These are phyloP conservation scores for Limnomonas spitsbergensis DNA, from an alignment of 139 green algal species.

Conservation along the genomic window DNA sequence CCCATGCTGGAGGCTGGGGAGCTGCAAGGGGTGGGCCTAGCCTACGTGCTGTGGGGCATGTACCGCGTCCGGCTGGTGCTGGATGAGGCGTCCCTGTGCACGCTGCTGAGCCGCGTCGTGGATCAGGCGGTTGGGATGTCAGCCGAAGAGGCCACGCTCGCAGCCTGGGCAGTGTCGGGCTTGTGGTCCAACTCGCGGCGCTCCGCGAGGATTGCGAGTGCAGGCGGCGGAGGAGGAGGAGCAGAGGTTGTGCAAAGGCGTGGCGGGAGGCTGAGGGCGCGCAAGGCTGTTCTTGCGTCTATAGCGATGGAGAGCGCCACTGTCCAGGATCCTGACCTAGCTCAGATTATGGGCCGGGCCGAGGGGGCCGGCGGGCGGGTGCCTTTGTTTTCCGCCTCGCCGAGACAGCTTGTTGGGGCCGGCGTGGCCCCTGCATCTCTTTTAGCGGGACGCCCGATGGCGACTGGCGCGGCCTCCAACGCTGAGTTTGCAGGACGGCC, in stretches of 20 bases:
- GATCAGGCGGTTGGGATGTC: background rate
- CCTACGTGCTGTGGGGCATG: background rate
- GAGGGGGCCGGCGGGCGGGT: too few species aligned
- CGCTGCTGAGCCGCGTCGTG: background rate
- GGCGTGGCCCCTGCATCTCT: too few species aligned
- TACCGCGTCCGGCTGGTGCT: background rate
- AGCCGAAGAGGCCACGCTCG: background rate
- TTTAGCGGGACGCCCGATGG: too few species aligned
- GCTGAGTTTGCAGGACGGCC: too few species aligned
- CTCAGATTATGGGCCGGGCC: too few species aligned
- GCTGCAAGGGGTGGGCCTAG: background rate
- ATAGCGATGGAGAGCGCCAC: too few species aligned
- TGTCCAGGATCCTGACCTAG: too few species aligned
- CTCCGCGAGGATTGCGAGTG: too few species aligned
- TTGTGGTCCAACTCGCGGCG: background rate
- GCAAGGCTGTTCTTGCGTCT: background rate
- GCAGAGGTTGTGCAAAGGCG: background rate
- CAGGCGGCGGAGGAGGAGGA: background rate
- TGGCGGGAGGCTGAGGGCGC: background rate
- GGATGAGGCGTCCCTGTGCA: background rate
- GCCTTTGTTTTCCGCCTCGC: too few species aligned
- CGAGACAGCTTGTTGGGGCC: too few species aligned
- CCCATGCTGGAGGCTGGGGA: too few species aligned
- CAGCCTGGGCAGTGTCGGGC: background rate
- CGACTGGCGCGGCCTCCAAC: too few species aligned